These are phyloP conservation scores for Clarireedia monteithiana DNA, from an alignment of 2,329 filamentous ascomycete genomes.

Conservation along the genomic window DNA sequence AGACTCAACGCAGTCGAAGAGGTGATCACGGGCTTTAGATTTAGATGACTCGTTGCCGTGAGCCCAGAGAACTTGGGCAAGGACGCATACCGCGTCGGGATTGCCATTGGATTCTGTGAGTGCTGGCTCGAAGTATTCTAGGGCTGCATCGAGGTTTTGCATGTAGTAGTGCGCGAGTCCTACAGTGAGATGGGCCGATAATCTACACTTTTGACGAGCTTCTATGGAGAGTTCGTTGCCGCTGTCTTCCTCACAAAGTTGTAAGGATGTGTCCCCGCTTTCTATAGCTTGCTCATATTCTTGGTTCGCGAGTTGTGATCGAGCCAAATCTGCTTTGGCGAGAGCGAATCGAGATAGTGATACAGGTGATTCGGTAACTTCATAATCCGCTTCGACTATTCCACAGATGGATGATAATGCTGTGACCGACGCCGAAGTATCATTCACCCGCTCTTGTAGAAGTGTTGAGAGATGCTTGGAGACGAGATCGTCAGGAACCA, in stretches of 20 bases:
- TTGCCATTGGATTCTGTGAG: slow-evolving; percentile 68
- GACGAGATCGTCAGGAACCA: slow-evolving; percentile 62
- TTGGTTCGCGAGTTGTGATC: slow-evolving; percentile 67
- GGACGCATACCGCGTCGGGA: slow-evolving; percentile 77
- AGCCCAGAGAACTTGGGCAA: slow-evolving; percentile 91
- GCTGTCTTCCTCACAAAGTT: slow-evolving; percentile 66
- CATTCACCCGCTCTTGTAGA: slow-evolving; percentile 71
- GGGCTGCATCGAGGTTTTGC: slow-evolving; percentile 57
- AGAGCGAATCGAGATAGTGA: slow-evolving; percentile 72
- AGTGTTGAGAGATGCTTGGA: slow-evolving; percentile 73
- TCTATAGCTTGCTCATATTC: slow-evolving; percentile 64
- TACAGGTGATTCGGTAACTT: slow-evolving; percentile 68
- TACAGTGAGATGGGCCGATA: slow-evolving; percentile 80
- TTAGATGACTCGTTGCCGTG: slow-evolving; percentile 69
- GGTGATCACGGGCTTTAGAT: slow-evolving; percentile 65
- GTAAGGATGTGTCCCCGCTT: slow-evolving; percentile 72
- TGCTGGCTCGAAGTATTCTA: slow-evolving; percentile 73
- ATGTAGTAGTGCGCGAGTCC: slow-evolving; percentile 76
- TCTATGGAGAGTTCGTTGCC: slow-evolving; percentile 58
- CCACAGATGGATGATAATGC: slow-evolving; percentile 60
- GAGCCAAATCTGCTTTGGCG: slow-evolving; percentile 77
- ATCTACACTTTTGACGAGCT: slow-evolving; percentile 59
- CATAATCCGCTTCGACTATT: slow-evolving; percentile 72
- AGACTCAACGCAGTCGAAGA: slow-evolving; percentile 73
- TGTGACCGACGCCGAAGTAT: slow-evolving; percentile 54